These are phyloP conservation scores for Simplicillium sp. DNA, from an alignment of 2,329 filamentous ascomycete species.

Conservation along the genomic window DNA sequence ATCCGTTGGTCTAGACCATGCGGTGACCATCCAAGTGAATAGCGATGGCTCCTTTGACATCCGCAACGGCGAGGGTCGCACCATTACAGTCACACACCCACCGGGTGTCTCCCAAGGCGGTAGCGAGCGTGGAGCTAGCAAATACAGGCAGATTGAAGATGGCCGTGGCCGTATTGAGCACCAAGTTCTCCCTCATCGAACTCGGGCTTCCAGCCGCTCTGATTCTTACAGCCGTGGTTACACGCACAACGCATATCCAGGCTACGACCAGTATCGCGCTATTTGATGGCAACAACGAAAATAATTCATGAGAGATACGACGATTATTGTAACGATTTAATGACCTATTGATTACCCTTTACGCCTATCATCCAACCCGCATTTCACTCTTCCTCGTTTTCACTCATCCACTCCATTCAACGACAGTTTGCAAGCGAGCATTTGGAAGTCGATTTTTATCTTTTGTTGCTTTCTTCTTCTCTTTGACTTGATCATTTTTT, in stretches of 20 bases:
- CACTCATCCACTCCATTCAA: no score
- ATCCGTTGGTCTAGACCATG: slow-evolving; percentile 39
- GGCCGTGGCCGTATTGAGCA: slow-evolving; percentile 32
- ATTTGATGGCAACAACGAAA: slow-evolving; percentile 6
- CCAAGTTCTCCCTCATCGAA: slow-evolving; percentile 30
- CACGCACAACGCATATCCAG: slow-evolving; percentile 13
- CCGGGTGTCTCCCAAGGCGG: slow-evolving; percentile 24
- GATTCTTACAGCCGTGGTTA: slow-evolving; percentile 30
- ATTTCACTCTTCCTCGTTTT: no score
- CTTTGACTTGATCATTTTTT: no score
- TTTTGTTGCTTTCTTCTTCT: no score
- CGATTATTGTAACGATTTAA: background rate
- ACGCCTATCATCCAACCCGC: no score
- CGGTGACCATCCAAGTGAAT: slow-evolving; percentile 52
- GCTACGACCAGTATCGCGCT: slow-evolving; percentile 6
- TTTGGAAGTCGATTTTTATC: no score
- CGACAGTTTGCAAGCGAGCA: no score
- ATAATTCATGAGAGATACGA: no score
- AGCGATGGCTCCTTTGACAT: slow-evolving; percentile 34
- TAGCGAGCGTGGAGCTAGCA: slow-evolving; percentile 40
- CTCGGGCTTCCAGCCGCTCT: slow-evolving; percentile 39
- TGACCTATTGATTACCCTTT: slow-evolving; percentile 6
- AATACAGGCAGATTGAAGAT: slow-evolving; percentile 39
- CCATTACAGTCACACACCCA: slow-evolving; percentile 45
- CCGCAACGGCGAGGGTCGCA: slow-evolving; percentile 39